Conservation (phyloP, 2,329 filamentous ascomycete species). For the Aspergillus chevalieri region DNA sequence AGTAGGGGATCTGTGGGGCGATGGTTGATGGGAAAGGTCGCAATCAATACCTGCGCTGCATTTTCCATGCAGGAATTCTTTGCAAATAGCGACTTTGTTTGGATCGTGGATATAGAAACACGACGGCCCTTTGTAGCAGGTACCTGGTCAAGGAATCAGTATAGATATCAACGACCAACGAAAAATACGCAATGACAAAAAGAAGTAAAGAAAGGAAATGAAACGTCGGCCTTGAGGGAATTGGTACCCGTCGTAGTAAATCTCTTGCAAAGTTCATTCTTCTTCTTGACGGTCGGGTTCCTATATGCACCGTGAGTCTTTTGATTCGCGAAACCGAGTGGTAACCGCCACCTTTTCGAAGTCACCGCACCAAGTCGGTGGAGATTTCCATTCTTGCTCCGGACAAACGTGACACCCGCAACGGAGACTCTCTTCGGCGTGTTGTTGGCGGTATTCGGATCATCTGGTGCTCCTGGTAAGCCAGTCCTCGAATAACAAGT, state of each 20-base stretch:
- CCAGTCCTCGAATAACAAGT: conserved; percentile 34
- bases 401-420: conserved; percentile 73
- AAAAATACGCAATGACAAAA: conserved; percentile 9
- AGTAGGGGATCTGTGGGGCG: conserved; percentile 73
- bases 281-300: conserved; percentile 56
- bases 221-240: conserved; percentile 16
- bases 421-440: conserved; percentile 70
- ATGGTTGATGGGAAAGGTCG: conserved; percentile 84
- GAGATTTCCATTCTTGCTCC: conserved; percentile 83
- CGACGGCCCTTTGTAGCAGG: conserved; percentile 71
- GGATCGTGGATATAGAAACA: conserved; percentile 83
- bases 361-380: conserved; percentile 70
- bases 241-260: conserved; percentile 51
- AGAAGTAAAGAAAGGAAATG: conserved; percentile 3
- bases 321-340: neutral
- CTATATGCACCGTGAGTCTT: conserved; percentile 18
- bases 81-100: conserved; percentile 83
- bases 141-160: conserved; percentile 60
- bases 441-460: conserved; percentile 54
- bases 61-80: conserved; percentile 70
- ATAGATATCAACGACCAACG: conserved; percentile 27
- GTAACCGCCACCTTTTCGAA: conserved; percentile 61
- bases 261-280: conserved; percentile 66
- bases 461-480: conserved; percentile 41
- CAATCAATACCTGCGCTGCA: conserved; percentile 74